Base-by-base conservation (phyloP, 345 rosid species). In the Iberis pinnata region DNA sequence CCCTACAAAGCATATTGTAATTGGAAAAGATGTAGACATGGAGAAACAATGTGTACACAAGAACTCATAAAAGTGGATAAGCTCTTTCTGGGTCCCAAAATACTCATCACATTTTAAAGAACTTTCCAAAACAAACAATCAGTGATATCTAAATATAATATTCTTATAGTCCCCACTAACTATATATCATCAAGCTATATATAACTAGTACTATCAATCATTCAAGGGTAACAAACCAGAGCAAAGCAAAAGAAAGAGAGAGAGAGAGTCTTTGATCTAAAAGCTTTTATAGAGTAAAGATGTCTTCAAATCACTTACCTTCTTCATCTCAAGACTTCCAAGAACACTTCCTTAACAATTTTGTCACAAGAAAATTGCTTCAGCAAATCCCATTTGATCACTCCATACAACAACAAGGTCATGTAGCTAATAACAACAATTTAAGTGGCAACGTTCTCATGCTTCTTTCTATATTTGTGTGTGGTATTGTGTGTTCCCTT, bases 401-500 rank as follows among this genome's bases (percentile, higher is more conserved):
- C 13, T 33, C 6, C 49, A 14, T 22, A 41, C 44, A 58, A 56
- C 42, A 63, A 49, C 27, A 63, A 61, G 56, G 39, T 44, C 42
- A 59, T 15, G 53, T 3, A 32, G 53, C 50, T 60, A 18, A 53
- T 14, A 70, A 53, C 40, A 67, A 31, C 53, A 68, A 51, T 53
- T 58, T 81, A 9, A 73, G 77, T 44, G 61, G 74, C 50, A 76
- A 75, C 40, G 70, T 53, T 44, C 60, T 77, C 29, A 18, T 82
- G 65, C 63, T 77, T 22, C 72, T 77, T 16, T 63, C 79, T 6
- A 67, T 77, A 45, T 75, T 82, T 18, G 18, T 82, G 8, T 82
- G 84, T 19, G 79, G 78, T 13, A 37, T 79, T 8, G 70, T 82
- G 32, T 77, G 80, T 63, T 77, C 76, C 12, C 69, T 77, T 8